Evolutionary conservation across 306 rosid genomes (phyloP).

Genomic region (Cucurbita pepo): DNA sequence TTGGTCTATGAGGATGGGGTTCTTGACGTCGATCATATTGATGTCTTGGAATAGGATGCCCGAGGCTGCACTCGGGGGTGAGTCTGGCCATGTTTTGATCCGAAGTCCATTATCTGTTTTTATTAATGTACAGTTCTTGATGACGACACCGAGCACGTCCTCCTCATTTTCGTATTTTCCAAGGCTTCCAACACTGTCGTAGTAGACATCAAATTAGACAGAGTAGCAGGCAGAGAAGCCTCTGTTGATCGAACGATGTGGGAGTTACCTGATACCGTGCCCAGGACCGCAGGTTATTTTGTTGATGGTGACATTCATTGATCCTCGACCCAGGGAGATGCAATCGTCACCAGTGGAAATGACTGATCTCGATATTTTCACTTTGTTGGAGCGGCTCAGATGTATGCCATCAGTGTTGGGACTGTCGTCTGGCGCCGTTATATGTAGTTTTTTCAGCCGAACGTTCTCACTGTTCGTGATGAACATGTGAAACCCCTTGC

Average conservation of each 20-base stretch:
- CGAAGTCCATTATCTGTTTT: constrained; percentile 24
- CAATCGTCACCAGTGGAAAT: constrained; percentile 40
- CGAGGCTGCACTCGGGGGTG: constrained; percentile 8
- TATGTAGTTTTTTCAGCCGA: constrained; percentile 9
- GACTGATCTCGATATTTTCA: constrained; percentile 17
- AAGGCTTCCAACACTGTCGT: constrained; percentile 9
- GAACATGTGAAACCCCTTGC: constrained; percentile 34
- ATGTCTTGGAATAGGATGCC: constrained; percentile 21
- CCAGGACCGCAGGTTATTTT: constrained; percentile 12
- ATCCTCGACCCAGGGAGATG: constrained; percentile 12
- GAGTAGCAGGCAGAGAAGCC: background rate
- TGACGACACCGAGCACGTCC: constrained; percentile 5
- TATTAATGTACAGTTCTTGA: constrained; percentile 18
- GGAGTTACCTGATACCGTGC: constrained; percentile 12
- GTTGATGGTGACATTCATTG: background rate
- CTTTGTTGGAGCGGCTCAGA: constrained; percentile 24
- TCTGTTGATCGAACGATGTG: too few species aligned
- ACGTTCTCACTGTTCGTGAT: constrained; percentile 18
- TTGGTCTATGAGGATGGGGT: constrained; percentile 38
- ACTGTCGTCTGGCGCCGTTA: constrained; percentile 23
- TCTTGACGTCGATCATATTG: constrained; percentile 16
- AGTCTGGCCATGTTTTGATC: constrained; percentile 35
- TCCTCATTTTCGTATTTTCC: constrained; percentile 18
- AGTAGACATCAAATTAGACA: background rate
- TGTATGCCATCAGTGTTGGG: constrained; percentile 50